Evolutionary conservation across 2,329 filamentous ascomycete species (phyloP).

Genomic region (Neofusicoccum cordaticola): DNA sequence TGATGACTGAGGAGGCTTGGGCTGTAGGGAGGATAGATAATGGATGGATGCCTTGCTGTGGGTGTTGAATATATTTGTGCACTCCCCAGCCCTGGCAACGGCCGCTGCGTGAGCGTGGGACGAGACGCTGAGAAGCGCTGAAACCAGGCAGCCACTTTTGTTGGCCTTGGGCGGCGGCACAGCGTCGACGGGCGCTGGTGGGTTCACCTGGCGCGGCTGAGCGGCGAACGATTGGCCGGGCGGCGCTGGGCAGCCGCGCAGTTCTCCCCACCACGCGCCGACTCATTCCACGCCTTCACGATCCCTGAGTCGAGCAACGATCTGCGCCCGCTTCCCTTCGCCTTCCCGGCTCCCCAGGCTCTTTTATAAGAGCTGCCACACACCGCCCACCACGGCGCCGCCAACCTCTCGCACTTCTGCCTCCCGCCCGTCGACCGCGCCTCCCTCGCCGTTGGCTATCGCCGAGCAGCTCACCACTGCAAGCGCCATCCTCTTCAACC

Average conservation of each 20-base stretch:
- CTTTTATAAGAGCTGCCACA: constrained; percentile 9
- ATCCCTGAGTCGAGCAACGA: constrained; percentile 15
- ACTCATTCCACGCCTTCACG: constrained; percentile 5
- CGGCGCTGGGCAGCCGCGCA: constrained; percentile 6
- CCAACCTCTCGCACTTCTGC: constrained; percentile 19
- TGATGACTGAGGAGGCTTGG: not conserved
- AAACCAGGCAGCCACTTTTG: not conserved
- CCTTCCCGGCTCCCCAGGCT: not conserved
- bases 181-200: not conserved
- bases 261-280: constrained; percentile 17
- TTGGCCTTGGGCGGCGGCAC: not conserved
- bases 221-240: constrained; percentile 5
- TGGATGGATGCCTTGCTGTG: not conserved
- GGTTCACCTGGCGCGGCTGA: constrained; percentile 2
- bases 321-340: constrained; percentile 6
- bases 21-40: not conserved
- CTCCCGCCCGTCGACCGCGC: constrained; percentile 25
- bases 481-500: constrained; percentile 50
- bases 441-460: constrained; percentile 38
- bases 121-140: not conserved
- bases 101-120: not conserved
- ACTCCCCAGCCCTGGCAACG: too few relatives aligned
- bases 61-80: not conserved
- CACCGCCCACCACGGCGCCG: constrained; percentile 18
- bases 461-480: constrained; percentile 48